Conservation (phyloP, 1,284 basidiomycete genomes). For the Rhodotorula sp. region DNA sequence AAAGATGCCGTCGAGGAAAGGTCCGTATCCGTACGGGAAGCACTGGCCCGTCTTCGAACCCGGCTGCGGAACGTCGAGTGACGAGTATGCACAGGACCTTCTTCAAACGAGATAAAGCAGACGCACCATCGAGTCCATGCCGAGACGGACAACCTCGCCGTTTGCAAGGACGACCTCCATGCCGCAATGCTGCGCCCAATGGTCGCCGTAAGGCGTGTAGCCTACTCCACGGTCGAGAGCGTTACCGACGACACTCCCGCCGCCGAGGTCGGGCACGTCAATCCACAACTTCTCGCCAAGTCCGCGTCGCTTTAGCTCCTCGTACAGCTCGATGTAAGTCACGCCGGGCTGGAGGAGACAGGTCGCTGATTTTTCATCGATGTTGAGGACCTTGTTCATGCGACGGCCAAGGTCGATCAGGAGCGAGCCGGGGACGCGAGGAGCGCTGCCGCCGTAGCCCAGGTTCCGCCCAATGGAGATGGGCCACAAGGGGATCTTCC, state of each 20-base stretch:
- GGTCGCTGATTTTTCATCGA: conserved; percentile 39
- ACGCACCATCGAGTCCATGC: conserved; percentile 36
- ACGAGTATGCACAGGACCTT: too few species aligned
- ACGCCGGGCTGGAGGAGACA: conserved; percentile 42
- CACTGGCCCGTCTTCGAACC: conserved; percentile 36
- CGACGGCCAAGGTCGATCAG: conserved; percentile 36
- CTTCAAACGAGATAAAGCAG: too few species aligned
- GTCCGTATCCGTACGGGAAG: conserved; percentile 40
- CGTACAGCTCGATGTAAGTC: conserved; percentile 43
- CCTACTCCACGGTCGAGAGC: conserved; percentile 39
- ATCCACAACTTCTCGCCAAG: conserved; percentile 35
- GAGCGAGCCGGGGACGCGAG: conserved; percentile 39
- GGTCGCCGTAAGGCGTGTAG: conserved; percentile 34
- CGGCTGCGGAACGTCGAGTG: neutral
- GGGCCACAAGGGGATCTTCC: conserved; percentile 38
- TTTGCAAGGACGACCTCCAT: conserved; percentile 42
- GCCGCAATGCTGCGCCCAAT: conserved; percentile 39
- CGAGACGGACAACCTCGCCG: conserved; percentile 41
- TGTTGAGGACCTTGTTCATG: conserved; percentile 42
- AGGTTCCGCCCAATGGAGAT: conserved; percentile 40
- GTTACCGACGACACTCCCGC: conserved; percentile 41
- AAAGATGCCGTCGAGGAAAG: conserved; percentile 44
- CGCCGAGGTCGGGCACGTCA: conserved; percentile 35
- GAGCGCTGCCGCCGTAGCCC: conserved; percentile 41
- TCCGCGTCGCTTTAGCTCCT: conserved; percentile 33